A percentile compares a stretch with the other conserved stretches of the same genome.
These are phyloP conservation scores for Diaporthe nobilis DNA, from an alignment of 2,329 filamentous ascomycete species.

Conservation along the genomic window DNA sequence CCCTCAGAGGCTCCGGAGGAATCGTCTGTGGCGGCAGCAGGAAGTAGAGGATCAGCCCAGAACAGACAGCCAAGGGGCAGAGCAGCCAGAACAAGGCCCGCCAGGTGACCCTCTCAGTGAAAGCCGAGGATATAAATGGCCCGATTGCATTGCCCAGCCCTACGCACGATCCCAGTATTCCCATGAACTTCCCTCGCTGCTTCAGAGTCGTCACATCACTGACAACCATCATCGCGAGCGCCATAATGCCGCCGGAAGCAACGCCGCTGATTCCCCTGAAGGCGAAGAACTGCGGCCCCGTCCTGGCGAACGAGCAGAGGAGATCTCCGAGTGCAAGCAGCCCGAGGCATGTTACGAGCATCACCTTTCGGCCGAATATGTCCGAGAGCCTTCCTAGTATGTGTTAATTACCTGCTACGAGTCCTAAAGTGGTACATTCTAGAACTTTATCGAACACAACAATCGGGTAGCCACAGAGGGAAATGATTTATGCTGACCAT, in stretches of 20 bases:
- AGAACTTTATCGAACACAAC: not conserved
- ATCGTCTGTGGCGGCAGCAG: conserved; percentile 66
- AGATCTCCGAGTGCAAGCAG: conserved; percentile 70
- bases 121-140: conserved; percentile 59
- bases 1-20: conserved; percentile 55
- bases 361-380: conserved; percentile 71
- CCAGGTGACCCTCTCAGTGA: conserved; percentile 57
- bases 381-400: conserved; percentile 64
- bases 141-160: conserved; percentile 59
- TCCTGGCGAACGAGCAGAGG: conserved; percentile 70
- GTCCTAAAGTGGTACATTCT: not conserved
- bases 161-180: conserved; percentile 57
- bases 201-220: conserved; percentile 72
- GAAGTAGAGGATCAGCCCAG: conserved; percentile 57
- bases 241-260: conserved; percentile 73
- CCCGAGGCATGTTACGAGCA: conserved; percentile 67
- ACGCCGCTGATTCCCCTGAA: conserved; percentile 73
- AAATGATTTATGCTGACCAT: conserved; percentile 55
- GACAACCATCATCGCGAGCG: conserved; percentile 73
- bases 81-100: conserved; percentile 64
- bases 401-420: not conserved
- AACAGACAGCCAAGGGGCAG: conserved; percentile 61
- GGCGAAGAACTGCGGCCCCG: conserved; percentile 70
- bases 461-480: not conserved
- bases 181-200: conserved; percentile 69